Evolutionary conservation across 108 stramenopile genomes (phyloP), one percentile per base, ranked within the genome.

Genomic region (Skeletonema costatum): DNA sequence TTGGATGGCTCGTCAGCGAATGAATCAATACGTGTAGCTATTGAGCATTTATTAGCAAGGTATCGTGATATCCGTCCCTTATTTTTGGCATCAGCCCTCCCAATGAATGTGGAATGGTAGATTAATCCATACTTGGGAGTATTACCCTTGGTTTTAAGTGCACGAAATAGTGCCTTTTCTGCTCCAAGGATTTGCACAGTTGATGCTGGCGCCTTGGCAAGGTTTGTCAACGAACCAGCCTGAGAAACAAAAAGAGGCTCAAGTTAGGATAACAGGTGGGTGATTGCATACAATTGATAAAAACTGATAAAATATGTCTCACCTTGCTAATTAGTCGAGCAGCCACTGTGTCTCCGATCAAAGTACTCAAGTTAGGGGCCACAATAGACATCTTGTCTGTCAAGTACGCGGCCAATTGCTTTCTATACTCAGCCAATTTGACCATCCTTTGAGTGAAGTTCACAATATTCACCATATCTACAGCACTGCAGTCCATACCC

Each of bases 61-160:
- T 99, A 98, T 48, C 99, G 95, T 33, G 92, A 94, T 86, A 99
- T 99, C 73, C 99, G 91, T 59, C 99, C 99, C 85, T 99, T 99
- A 89, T 99, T 99, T 87, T 99, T 99, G 66, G 98, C 95, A 42
- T 97, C 98, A 66, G 99, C 99, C 14, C 99, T 97, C 51, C 98
- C 99, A 70, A 99, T 99, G 81, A 99, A 96, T 33, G 97, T 90
- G 5, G 98, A 97, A 77, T 99, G 98, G 80, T 99, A 99, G 71
- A 99, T 99, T 39, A 99, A 87, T 60, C 99, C 99, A 81, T 99
- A 99, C 81, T 99, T 99, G 36, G 99, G 99, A 50, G 99, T 99
- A 82, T 99, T 98, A 51, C 98, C 98, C 82, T 99, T 99, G 21
- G 98, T 99, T 86, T 99, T 99, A 5, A 99, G 93, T 9, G 99